Evolutionary conservation across 2,329 filamentous ascomycete genomes (phyloP), one percentile per base, ranked within the genome.

Genomic region (Fusarium mundagurra): DNA sequence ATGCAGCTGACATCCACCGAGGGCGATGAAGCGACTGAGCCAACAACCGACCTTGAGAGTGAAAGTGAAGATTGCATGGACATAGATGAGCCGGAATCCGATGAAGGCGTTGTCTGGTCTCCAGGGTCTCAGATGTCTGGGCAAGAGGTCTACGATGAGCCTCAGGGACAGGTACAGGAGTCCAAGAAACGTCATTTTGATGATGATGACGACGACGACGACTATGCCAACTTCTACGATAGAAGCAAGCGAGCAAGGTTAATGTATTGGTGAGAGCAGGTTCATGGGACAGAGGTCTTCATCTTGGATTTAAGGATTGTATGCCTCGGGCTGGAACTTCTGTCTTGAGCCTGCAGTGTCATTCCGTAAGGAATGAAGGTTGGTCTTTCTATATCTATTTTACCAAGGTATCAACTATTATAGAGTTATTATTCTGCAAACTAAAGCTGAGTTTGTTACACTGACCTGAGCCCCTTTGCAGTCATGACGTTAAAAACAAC

Each of bases 381-480:
- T 29, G 18, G 8, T 16, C 27, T 47, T 29, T 22, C 1, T 29
- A 29, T 22, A 22, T 16, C 2, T 16, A 22, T 16, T 10, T 22
- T 22, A 16, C 8, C 13, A 22, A 29, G 6, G 5, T 29, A 11
- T 47, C 5, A 3, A 22, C 17, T 6, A 20, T 27, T 6, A 8
- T 4, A 27, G 3, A 27, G 4, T 20, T 27, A 6, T 11, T 27
- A 9, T 9, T 20, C 11, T 13, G 12, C 2, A 18, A 45, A 10
- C 5, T 4, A 3, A 27, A 27, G 17, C 6, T 20, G 3, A 20
- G 5, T 3, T 0, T 9, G 2, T 8, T 6, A 9, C 5, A 45
- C 8, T 8, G 17, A 45, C 2, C 12, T 45, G 1, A 12, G 12
- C 20, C 2, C 11, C 12, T 44, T 44, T 18, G n/a, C n/a, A 44